Evolutionary conservation across 1,284 basidiomycete species (phyloP), one percentile per base, ranked within the genome.

Genomic region (Marasmius tenuissimus): DNA sequence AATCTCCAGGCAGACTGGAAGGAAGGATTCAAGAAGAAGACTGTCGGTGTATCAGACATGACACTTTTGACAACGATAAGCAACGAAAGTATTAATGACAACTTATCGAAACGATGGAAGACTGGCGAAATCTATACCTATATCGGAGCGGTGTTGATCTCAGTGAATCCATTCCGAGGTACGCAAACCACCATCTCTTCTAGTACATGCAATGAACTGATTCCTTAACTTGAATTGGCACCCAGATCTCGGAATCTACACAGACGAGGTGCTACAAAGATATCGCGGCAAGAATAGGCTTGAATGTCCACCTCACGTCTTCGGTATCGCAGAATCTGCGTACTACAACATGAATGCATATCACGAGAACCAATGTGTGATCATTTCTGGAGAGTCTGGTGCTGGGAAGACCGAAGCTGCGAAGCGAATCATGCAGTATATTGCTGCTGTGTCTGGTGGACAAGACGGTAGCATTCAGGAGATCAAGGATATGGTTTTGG

Each of bases 321-420:
- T 97, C 77, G 86, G 92, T 66, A 97, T 99, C 67, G 97, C 97
- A 48, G 97, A 99, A 81, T 87, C 92, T 59, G 91, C 96, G 11
- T 99, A 98, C 81, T 99, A 99, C 81, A 96, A 97, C 76, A 99
- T 99, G 97, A 96, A 94, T 66, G 94, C 96, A 35, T 98, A 99
- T 79, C 92, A 97, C 75, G 97, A 99, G 78, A 99, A 99, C 74
- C 97, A 99, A 80, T 99, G 97, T 76, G 97, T 99, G 61, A 99
- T 99, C 78, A 99, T 99, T 72, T 97, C 97, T 56, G 97, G 97
- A 63, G 97, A 99, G 81, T 97, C 95, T 11, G 96, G 96, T 61
- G 96, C 96, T 10, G 96, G 96, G 57, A 97, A 98, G 83, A 98
- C 96, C 7, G 96, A 98, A 75, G 96, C 96, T 9, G 96, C 96